These are phyloP conservation scores for Fusarium heterosporum DNA, from an alignment of 2,329 filamentous ascomycete genomes.

Conservation along the genomic window DNA sequence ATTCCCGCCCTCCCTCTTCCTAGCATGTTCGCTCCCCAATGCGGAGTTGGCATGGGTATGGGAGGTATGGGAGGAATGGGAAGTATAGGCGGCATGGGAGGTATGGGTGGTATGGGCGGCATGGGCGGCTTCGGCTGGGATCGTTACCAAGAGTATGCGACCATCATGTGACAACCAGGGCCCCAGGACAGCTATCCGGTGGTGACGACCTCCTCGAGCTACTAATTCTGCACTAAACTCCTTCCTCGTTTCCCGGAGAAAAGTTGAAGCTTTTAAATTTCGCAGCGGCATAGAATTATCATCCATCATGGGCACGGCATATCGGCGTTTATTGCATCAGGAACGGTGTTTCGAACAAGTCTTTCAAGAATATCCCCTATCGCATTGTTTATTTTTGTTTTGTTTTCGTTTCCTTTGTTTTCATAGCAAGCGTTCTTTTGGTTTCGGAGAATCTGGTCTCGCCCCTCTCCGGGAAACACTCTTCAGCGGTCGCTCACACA, in stretches of 20 bases:
- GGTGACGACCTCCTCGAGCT: conserved; percentile 61
- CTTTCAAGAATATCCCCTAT: conserved; percentile 54
- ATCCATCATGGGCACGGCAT: conserved; percentile 51
- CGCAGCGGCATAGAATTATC: conserved; percentile 55
- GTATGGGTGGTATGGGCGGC: conserved; percentile 69
- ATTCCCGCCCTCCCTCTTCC: conserved; percentile 84
- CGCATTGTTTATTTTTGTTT: conserved; percentile 43
- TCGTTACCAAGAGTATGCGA: conserved; percentile 84
- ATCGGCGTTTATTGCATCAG: conserved; percentile 60
- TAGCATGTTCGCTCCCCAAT: conserved; percentile 87
- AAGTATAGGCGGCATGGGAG: conserved; percentile 72
- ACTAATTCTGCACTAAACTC: conserved; percentile 52
- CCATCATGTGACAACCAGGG: conserved; percentile 83
- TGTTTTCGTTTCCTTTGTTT: conserved; percentile 51
- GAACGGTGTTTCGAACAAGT: conserved; percentile 55
- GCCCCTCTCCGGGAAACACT: conserved; percentile 56
- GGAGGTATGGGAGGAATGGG: no score
- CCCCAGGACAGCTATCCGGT: conserved; percentile 60
- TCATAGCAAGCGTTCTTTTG: conserved; percentile 60
- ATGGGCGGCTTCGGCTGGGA: conserved; percentile 86
- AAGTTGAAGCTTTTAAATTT: conserved; percentile 50
- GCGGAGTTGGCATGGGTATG: conserved; percentile 81
- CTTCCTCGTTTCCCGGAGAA: conserved; percentile 51
- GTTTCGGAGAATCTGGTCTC: conserved; percentile 52
- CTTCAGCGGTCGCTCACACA: conserved; percentile 47